Conservation (phyloP, 179 eudicot species). For the Beta corolliflora region DNA sequence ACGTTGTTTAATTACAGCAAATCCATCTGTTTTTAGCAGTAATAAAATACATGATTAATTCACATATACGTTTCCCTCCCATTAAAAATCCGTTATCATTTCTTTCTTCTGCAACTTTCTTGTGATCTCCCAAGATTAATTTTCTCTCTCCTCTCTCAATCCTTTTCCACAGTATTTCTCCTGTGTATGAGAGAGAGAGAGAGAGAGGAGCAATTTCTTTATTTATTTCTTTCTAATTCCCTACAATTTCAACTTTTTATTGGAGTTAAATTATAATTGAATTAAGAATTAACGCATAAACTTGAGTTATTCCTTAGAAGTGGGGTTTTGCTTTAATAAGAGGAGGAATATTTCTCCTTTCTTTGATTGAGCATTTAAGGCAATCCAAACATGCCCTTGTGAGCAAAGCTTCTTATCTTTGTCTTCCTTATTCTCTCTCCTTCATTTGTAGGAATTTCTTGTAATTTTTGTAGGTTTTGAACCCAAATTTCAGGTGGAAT, state of each 20-base stretch:
- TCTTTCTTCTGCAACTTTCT: background rate
- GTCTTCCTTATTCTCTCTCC: background rate
- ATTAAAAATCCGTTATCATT: background rate
- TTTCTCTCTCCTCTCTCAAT: slow-evolving; percentile 20
- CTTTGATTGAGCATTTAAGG: slow-evolving; percentile 14
- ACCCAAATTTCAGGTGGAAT: background rate
- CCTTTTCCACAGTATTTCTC: background rate
- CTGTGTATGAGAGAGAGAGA: background rate
- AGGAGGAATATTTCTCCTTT: slow-evolving; percentile 4
- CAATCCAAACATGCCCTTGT: slow-evolving; percentile 20
- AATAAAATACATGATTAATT: background rate
- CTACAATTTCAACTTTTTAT: background rate
- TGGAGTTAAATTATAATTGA: background rate
- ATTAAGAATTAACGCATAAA: background rate
- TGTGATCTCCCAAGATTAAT: background rate
- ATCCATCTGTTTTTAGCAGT: background rate
- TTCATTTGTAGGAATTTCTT: background rate
- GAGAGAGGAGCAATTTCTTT: background rate
- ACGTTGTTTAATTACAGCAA: too few species aligned
- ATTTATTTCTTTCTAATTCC: too few species aligned
- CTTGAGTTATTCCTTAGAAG: background rate
- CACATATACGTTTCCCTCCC: background rate
- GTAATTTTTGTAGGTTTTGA: background rate
- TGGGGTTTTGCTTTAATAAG: slow-evolving; percentile 9
- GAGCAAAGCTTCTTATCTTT: slow-evolving; percentile 10